Evolutionary conservation across 768 basidiomycete species (phyloP).

Genomic region (Pisolithus tinctorius): DNA sequence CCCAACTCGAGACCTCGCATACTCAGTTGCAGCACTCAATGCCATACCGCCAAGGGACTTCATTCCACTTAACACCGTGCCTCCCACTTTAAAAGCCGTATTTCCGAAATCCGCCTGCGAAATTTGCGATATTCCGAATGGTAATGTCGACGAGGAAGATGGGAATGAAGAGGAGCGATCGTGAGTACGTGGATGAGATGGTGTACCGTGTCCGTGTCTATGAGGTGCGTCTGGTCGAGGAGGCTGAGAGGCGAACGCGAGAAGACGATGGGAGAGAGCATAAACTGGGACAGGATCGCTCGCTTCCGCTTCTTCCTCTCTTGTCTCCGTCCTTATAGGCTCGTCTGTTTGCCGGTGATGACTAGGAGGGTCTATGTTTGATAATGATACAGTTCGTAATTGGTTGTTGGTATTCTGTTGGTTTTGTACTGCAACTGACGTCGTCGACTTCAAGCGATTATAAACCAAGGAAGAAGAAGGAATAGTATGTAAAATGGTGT

Average conservation of each 20-base stretch:
- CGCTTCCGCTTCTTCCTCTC: no score
- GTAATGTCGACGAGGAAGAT: constrained; percentile 14
- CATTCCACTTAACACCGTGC: constrained; percentile 57
- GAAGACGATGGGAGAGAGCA: constrained; percentile 53
- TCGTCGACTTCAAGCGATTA: constrained; percentile 14
- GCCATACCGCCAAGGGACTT: constrained; percentile 58
- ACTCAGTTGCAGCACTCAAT: constrained; percentile 38
- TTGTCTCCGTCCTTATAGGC: neutral
- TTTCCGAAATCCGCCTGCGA: constrained; percentile 46
- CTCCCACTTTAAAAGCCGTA: constrained; percentile 54
- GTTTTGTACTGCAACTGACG: constrained; percentile 18
- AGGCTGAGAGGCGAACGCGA: constrained; percentile 48
- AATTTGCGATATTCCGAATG: constrained; percentile 34
- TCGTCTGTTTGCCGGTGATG: constrained; percentile 7
- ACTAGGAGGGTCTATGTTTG: constrained; percentile 22
- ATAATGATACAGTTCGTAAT: constrained; percentile 30
- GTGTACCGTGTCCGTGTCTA: constrained; percentile 1
- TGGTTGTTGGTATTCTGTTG: constrained; percentile 29
- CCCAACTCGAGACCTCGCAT: constrained; percentile 31
- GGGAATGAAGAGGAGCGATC: neutral
- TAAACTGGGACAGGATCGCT: constrained; percentile 44
- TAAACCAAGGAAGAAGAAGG: constrained; percentile 42
- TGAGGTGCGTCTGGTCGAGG: constrained; percentile 20
- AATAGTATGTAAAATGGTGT: constrained; percentile 46
- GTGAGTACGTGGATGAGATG: constrained; percentile 9